phyloP scores from a whole-genome alignment of 768 basidiomycete genomes.

The Phaeolepiota aurea region DNA sequence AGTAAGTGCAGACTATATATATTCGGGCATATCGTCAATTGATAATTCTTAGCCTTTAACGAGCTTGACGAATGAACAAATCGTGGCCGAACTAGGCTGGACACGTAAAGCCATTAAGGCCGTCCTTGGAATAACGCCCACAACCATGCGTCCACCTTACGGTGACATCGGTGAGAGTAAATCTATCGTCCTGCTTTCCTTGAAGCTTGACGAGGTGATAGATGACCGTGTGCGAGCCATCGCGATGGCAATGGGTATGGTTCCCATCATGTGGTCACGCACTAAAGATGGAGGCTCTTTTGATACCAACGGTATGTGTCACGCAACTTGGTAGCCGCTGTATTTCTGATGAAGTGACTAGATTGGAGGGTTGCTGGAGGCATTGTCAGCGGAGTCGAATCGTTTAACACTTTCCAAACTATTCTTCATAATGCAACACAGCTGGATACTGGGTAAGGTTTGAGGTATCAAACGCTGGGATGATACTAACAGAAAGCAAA shows the following conservation, averaged over 20 bases:
- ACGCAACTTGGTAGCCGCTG: conserved; percentile 1
- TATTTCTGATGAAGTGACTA: no score
- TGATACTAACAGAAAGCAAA: no score
- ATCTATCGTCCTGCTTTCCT: not conserved
- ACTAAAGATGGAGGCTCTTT: conserved; percentile 45
- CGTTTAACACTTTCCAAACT: conserved; percentile 58
- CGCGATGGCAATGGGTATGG: conserved; percentile 81
- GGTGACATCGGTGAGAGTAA: conserved; percentile 59
- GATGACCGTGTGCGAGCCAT: conserved; percentile 94
- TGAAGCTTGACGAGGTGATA: conserved; percentile 12
- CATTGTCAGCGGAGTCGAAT: conserved; percentile 47
- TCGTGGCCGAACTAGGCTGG: conserved; percentile 93
- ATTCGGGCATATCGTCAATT: no score
- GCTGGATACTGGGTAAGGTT: conserved; percentile 48
- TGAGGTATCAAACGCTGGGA: no score
- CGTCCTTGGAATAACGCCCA: conserved; percentile 70
- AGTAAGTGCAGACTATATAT: no score
- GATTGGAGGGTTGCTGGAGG: conserved; percentile 90
- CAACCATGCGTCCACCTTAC: conserved; percentile 72
- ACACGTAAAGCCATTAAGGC: conserved; percentile 77
- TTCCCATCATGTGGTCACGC: conserved; percentile 86
- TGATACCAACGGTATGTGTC: conserved; percentile 57
- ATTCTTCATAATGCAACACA: conserved; percentile 66
- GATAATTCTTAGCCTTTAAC: conserved; percentile 45
- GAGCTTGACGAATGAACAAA: conserved; percentile 65